Conservation (phyloP, 495 filamentous ascomycete genomes). For the Penicillium paxilli region DNA sequence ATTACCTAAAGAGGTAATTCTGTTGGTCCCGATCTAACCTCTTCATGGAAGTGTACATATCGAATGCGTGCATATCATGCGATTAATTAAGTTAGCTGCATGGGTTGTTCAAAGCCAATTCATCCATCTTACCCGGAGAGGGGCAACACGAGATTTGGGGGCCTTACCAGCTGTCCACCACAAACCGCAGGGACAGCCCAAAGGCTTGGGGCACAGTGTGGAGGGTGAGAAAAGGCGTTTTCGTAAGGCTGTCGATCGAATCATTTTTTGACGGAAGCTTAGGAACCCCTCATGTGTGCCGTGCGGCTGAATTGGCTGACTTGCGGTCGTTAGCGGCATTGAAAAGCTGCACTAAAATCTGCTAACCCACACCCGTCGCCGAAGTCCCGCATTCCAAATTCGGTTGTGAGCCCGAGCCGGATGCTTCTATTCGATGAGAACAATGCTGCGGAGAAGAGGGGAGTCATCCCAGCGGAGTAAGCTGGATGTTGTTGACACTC, state of each 20-base stretch:
- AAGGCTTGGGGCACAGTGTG: no score
- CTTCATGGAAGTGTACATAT: no score
- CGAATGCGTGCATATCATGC: no score
- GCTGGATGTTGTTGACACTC: no score
- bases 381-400: background rate
- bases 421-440: background rate
- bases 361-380: background rate
- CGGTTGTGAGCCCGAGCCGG: background rate
- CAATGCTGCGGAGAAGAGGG: background rate
- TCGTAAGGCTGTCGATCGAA: background rate
- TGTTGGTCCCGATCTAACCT: no score
- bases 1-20: background rate
- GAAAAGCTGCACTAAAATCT: background rate
- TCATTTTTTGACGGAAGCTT: conserved; percentile 7
- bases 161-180: background rate
- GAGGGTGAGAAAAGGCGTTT: background rate
- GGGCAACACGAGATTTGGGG: background rate
- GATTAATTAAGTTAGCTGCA: background rate
- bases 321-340: background rate
- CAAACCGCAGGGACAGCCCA: background rate
- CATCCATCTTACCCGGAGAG: no score
- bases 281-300: background rate
- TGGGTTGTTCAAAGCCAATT: background rate
- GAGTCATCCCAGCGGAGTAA: background rate
- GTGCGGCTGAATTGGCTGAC: conserved; percentile 10